A percentile compares a stretch with the other conserved stretches of the same genome.
Conservation (phyloP, 139 green algal genomes). For the Protoeuglena noctilucae region DNA sequence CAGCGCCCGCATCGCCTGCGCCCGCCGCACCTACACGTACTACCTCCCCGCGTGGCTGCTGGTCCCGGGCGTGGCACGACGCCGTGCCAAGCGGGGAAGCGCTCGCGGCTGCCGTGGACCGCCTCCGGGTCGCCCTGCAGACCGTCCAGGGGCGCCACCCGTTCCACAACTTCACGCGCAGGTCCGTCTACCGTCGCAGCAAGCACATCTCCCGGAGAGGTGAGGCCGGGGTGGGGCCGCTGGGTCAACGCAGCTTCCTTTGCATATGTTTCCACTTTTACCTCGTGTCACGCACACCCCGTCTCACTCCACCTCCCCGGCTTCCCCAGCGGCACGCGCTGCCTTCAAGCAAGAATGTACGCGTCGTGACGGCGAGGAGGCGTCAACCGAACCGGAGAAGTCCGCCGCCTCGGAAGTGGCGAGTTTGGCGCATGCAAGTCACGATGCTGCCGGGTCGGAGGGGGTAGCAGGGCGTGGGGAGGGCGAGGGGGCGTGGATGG, state of each 20-base stretch:
- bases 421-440: too few species aligned
- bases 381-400: too few species aligned
- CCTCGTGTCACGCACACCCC: too few species aligned
- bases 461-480: too few species aligned
- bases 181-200: conserved; percentile 22
- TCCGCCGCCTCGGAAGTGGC: too few species aligned
- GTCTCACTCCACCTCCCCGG: too few species aligned
- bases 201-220: neutral
- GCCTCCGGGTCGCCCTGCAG: conserved; percentile 15
- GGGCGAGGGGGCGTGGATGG: neutral
- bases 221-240: too few species aligned
- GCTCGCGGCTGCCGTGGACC: conserved; percentile 6
- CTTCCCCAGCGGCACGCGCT: too few species aligned
- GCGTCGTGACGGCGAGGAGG: neutral
- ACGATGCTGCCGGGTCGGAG: too few species aligned
- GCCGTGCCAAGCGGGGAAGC: conserved; percentile 4
- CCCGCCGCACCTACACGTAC: conserved; percentile 27
- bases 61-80: conserved; percentile 5
- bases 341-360: too few species aligned
- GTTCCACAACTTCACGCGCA: conserved; percentile 47
- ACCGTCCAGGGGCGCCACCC: conserved; percentile 25
- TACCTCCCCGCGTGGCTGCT: conserved; percentile 23
- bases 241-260: too few species aligned
- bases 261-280: too few species aligned
- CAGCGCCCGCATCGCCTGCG: conserved; percentile 18